Evolutionary conservation across 345 rosid species (phyloP), one percentile per base, ranked within the genome.

Genomic region (Moricandia arvensis): DNA sequence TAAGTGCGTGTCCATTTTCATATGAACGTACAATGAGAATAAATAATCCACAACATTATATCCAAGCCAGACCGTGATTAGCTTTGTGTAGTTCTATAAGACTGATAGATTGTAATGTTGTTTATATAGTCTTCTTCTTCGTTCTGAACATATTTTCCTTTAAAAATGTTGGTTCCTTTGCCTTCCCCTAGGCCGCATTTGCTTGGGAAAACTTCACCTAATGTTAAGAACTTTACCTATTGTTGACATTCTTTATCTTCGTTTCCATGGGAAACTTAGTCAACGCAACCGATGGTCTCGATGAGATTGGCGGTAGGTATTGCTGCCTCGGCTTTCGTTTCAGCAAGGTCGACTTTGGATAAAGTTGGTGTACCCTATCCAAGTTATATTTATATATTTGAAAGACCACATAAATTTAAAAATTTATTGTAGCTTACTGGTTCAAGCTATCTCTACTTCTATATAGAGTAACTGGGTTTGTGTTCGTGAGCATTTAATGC

Each of bases 231-330:
- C 24, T 53, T 43, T 94, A 94, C 79, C 60, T 82, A 63, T 35
- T 86, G 80, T 76, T 91, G 87, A 87, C 96, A 57, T 85, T 93
- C 21, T 73, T 90, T 75, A 86, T 87, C 80, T 91, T 94, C 54
- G 92, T 91, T 76, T 88, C 91, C 59, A 84, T 88, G 97, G 96
- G 90, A 73, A 89, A 83, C 79, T 91, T 91, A 59, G 79, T 94
- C 58, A 81, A 83, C 79, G 74, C 86, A 73, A 88, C 91, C 1
- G 92, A 91, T 86, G 88, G 91, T 78, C 90, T 87, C 70, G 97
- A 91, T 73, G 96, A 29, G 98, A 30, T 80, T 94, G 27, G 95
- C 91, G 37, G 97, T 90, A 63, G 98, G 98, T 51, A 79, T 87
- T 71, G 90, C 96, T 69, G 88, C 92, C 17, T 71, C 90, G 83